Conservation (phyloP, 805 yeast species). For the Wickerhamiella australiensis region DNA sequence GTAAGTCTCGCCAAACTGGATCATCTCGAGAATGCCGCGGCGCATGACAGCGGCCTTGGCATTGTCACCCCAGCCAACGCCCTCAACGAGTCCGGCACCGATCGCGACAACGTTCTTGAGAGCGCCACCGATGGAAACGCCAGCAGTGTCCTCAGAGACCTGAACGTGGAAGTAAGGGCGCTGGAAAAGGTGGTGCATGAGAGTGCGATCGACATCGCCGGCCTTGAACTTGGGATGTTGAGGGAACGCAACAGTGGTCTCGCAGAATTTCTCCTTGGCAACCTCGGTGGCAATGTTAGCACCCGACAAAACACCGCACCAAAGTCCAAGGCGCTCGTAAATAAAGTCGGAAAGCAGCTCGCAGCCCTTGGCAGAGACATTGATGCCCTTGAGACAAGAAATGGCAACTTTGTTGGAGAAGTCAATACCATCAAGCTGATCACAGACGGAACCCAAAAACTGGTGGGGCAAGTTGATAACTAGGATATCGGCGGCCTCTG, state of each 20-base stretch:
- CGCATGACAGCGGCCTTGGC: constrained; percentile 97
- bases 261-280: constrained; percentile 91
- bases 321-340: constrained; percentile 66
- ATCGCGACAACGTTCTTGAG: constrained; percentile 91
- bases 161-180: constrained; percentile 96
- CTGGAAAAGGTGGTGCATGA: constrained; percentile 79
- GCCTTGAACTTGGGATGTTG: constrained; percentile 53
- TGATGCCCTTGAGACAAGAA: constrained; percentile 91
- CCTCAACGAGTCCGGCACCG: constrained; percentile 96
- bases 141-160: constrained; percentile 85
- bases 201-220: constrained; percentile 63
- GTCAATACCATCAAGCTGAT: constrained; percentile 66
- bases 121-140: constrained; percentile 94
- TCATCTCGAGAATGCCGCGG: constrained; percentile 83
- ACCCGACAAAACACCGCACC: constrained; percentile 94
- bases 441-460: constrained; percentile 66
- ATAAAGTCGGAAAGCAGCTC: constrained; percentile 69
- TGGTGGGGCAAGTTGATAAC: constrained; percentile 97
- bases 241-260: constrained; percentile 89
- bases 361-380: constrained; percentile 75
- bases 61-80: constrained; percentile 97
- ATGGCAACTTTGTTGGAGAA: constrained; percentile 68
- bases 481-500: constrained; percentile 68
- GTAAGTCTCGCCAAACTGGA: constrained; percentile 70
- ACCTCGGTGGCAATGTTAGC: constrained; percentile 97